Base-by-base conservation (phyloP, 208 protist species). In the Acanthamoeba royreba region DNA sequence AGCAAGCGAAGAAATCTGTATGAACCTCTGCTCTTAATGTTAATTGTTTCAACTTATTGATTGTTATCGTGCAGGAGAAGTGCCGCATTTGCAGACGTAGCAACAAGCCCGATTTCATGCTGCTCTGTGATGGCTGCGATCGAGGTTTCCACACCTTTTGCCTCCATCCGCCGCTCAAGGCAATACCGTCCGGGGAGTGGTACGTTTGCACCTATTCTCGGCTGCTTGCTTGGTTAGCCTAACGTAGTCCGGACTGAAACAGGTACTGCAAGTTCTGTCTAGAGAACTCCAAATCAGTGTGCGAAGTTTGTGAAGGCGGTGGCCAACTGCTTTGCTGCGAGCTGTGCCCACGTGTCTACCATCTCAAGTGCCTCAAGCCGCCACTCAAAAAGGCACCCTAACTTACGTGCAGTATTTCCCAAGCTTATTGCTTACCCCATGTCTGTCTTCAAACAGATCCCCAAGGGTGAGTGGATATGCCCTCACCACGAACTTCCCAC, bases 81-180 rank as follows among this genome's bases (percentile, higher is more conserved):
- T 74, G 63, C 33, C 28, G 33, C 11, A 25, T 25, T 9, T 74
- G 63, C 33, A 8, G 33, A 8, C 15, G 33, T 9, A 38, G 33
- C 33, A 8, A 13, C 28, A 28, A 74, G 9, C 28, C 63, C 11
- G 63, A 74, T 9, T 13, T 9, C 28, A 74, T 94, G 61, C 72
- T 94, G 13, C 45, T 79, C 38, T 94, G 93, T 87, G 49, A 89
- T 47, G 53, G 87, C 31, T 94, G 93, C 77, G 87, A 83, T 52
- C 13, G 61, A 38, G 35, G 46, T 33, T 93, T 15, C 72, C 90
- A 93, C 72, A 49, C 38, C 0, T 47, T 72, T 17, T 93, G 88
- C 88, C 66, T 93, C 28, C n/a, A 83, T 7, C 88, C 88, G 43
- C 90, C 13, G 0, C 74, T 93, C 2, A 42, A 49, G 31, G 0